These are phyloP conservation scores for Fusarium caatingaense DNA, from an alignment of 2,329 filamentous ascomycete species.

Conservation along the genomic window DNA sequence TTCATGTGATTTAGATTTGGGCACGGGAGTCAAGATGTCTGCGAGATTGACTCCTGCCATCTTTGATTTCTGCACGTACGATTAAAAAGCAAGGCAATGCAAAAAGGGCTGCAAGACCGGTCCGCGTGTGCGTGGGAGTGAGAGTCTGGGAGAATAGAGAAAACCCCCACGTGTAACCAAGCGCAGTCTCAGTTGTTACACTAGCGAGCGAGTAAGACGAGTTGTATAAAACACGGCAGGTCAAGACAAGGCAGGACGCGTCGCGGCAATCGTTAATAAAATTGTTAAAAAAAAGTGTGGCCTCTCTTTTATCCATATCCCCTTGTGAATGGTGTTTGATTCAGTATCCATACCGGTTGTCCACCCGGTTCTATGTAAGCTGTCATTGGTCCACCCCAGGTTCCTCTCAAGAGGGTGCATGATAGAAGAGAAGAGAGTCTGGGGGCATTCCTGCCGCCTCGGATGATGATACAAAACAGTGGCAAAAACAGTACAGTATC, in stretches of 20 bases:
- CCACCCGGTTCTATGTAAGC: not conserved
- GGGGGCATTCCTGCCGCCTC: not conserved
- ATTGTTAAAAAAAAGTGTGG: constrained; percentile 6
- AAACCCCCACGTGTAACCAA: not conserved
- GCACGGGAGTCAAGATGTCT: constrained; percentile 1
- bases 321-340: constrained; percentile 16
- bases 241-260: not conserved
- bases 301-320: not conserved
- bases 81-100: not conserved
- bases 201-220: constrained; percentile 18
- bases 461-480: constrained; percentile 4
- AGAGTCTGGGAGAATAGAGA: not conserved
- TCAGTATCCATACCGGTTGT: constrained; percentile 5
- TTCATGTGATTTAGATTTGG: not conserved
- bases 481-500: constrained; percentile 12
- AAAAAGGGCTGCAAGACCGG: not conserved
- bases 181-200: constrained; percentile 13
- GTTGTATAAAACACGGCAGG: constrained; percentile 4
- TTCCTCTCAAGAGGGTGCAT: not conserved
- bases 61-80: not conserved
- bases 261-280: constrained; percentile 28
- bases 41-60: constrained; percentile 7
- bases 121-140: not conserved
- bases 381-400: not conserved
- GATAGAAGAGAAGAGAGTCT: not conserved